Conservation (phyloP, 495 filamentous ascomycete species). For the Trichoderma erinaceum region DNA sequence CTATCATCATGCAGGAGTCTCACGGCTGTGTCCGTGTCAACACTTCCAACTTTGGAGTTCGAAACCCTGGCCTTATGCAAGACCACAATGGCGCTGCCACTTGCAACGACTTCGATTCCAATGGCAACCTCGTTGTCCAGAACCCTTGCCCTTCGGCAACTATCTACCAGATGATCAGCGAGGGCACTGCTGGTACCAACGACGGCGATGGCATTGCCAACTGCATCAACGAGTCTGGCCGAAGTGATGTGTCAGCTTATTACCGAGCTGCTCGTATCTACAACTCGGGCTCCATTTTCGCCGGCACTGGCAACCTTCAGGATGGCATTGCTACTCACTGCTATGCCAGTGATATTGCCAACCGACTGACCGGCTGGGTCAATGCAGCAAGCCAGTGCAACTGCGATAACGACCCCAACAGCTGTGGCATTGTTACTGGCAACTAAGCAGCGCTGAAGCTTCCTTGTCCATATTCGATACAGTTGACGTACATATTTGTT, state of each 20-base stretch:
- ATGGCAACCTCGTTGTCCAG: conserved; percentile 19
- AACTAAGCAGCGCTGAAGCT: background rate
- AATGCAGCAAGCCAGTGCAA: conserved; percentile 15
- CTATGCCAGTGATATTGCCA: conserved; percentile 53
- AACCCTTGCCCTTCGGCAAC: conserved; percentile 24
- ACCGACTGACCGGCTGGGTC: conserved; percentile 43
- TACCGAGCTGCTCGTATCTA: conserved; percentile 43
- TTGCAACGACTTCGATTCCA: conserved; percentile 15
- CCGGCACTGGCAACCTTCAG: conserved; percentile 39
- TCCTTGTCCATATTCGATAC: background rate
- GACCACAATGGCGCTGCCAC: conserved; percentile 25
- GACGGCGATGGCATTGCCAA: conserved; percentile 35
- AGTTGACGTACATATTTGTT: background rate
- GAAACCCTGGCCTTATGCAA: conserved; percentile 41
- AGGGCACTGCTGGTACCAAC: conserved; percentile 34
- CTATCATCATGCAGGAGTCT: conserved; percentile 53
- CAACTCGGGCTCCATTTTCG: conserved; percentile 45
- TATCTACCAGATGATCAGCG: conserved; percentile 32
- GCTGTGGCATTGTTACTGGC: background rate
- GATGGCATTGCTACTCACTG: conserved; percentile 47
- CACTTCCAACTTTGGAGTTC: conserved; percentile 32
- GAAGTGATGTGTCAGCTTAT: conserved; percentile 23
- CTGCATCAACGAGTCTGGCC: conserved; percentile 21
- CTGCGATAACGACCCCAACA: background rate
- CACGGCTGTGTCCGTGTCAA: conserved; percentile 47